phyloP scores from a whole-genome alignment of 1,139 yeast genomes.

The Saccharomycopsis phalli region DNA sequence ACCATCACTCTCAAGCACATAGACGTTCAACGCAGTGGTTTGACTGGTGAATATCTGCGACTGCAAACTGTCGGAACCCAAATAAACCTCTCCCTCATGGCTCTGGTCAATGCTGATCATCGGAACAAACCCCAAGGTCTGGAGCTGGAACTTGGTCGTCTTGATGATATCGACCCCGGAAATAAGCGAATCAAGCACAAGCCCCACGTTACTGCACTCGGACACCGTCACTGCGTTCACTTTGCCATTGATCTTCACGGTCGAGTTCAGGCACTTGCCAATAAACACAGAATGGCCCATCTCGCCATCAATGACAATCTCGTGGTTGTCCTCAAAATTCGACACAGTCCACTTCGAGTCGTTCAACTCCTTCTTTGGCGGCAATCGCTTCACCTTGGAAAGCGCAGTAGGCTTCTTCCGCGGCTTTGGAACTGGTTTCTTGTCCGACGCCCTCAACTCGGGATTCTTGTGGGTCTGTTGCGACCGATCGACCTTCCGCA shows the following conservation, averaged over 20 bases:
- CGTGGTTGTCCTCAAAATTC: conserved; percentile 54
- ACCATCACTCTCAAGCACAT: conserved; percentile 46
- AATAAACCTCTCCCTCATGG: conserved; percentile 75
- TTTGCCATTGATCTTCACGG: conserved; percentile 83
- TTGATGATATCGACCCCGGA: conserved; percentile 86
- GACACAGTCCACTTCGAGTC: conserved; percentile 90
- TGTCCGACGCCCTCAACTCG: conserved; percentile 42
- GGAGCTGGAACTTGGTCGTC: conserved; percentile 73
- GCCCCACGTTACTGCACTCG: conserved; percentile 61
- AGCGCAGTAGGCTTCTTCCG: conserved; percentile 72
- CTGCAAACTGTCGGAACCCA: conserved; percentile 59
- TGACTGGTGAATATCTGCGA: conserved; percentile 77
- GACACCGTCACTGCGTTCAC: conserved; percentile 81
- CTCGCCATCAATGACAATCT: conserved; percentile 64
- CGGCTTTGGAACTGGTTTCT: conserved; percentile 35
- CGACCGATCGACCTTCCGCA: conserved; percentile 86
- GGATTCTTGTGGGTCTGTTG: conserved; percentile 96
- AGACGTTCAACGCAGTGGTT: conserved; percentile 76
- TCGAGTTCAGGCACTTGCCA: conserved; percentile 65
- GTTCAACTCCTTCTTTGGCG: conserved; percentile 67
- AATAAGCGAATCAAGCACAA: conserved; percentile 76
- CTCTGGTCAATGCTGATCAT: conserved; percentile 82
- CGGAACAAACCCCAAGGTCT: conserved; percentile 72
- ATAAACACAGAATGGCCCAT: conserved; percentile 85
- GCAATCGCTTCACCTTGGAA: conserved; percentile 34